Evolutionary conservation across 192 early-diverging fungal species (phyloP).

Genomic region (Coemansia sp.): DNA sequence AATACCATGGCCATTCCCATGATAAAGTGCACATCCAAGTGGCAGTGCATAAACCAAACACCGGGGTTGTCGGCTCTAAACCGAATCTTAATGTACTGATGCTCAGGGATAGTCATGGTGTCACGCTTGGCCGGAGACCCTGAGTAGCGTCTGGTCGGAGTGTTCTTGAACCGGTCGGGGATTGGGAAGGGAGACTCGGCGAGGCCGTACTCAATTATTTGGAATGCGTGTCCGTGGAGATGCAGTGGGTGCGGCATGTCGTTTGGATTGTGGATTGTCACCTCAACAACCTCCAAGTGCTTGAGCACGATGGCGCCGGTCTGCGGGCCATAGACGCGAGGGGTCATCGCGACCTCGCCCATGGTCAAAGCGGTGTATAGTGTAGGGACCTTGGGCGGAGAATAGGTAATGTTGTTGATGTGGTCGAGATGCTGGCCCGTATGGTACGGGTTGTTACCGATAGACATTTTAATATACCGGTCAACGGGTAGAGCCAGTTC

Average conservation of each 20-base stretch:
- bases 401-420: constrained; percentile 74
- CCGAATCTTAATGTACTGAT: constrained; percentile 64
- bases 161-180: constrained; percentile 15
- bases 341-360: constrained; percentile 56
- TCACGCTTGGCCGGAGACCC: constrained; percentile 57
- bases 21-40: constrained; percentile 59
- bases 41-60: constrained; percentile 85
- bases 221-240: constrained; percentile 84
- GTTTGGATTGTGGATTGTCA: constrained; percentile 73
- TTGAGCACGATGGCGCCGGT: constrained; percentile 61
- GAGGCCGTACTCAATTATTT: constrained; percentile 58
- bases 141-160: constrained; percentile 10
- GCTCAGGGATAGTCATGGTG: constrained; percentile 60
- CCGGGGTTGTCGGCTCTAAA: constrained; percentile 82
- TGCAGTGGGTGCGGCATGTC: constrained; percentile 73
- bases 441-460: constrained; percentile 59
- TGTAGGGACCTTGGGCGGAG: constrained; percentile 63
- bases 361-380: constrained; percentile 66
- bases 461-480: constrained; percentile 47
- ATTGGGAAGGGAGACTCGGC: constrained; percentile 60
- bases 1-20: constrained; percentile 70
- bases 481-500: constrained; percentile 56
- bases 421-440: constrained; percentile 73
- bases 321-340: constrained; percentile 65
- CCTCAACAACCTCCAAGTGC: constrained; percentile 65